phyloP scores from a whole-genome alignment of 495 filamentous ascomycete species.

The Aspergillus campestris region DNA sequence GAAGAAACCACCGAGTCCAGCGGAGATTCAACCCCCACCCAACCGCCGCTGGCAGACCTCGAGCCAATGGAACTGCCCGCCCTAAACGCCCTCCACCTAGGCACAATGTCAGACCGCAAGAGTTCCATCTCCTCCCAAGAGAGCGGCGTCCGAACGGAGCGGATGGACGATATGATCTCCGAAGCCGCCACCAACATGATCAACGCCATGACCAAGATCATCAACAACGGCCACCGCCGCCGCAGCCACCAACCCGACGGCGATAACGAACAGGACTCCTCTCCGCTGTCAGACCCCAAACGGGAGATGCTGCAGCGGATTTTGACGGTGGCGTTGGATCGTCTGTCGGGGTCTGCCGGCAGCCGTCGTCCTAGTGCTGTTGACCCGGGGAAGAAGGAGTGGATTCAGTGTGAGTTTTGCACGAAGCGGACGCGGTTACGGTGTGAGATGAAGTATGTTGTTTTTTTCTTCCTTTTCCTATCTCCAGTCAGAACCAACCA shows the following conservation, averaged over 20 bases:
- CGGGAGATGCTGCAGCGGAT: conserved; percentile 31
- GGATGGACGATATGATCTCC: conserved; percentile 19
- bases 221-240: conserved; percentile 21
- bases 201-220: conserved; percentile 31
- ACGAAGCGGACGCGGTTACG: conserved; percentile 45
- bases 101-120: conserved; percentile 4
- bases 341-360: conserved; percentile 15
- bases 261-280: conserved; percentile 16
- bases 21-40: not conserved
- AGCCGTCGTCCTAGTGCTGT: not conserved
- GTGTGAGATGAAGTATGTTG: conserved; percentile 64
- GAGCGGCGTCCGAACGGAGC: conserved; percentile 3
- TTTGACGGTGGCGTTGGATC: conserved; percentile 24
- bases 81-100: conserved; percentile 6
- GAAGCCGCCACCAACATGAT: conserved; percentile 29
- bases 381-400: conserved; percentile 23
- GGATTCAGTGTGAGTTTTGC: conserved; percentile 46
- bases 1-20: not conserved
- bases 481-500: not conserved
- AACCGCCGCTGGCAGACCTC: conserved; percentile 1
- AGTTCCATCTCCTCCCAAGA: conserved; percentile 2
- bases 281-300: conserved; percentile 21
- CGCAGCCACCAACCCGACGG: conserved; percentile 21
- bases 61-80: conserved; percentile 6
- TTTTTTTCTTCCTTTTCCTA: not conserved